A percentile compares a stretch with the other conserved stretches of the same genome.
phyloP scores from a whole-genome alignment of 352 stramenopile genomes.

The Phytopythium chamaehyphon region DNA sequence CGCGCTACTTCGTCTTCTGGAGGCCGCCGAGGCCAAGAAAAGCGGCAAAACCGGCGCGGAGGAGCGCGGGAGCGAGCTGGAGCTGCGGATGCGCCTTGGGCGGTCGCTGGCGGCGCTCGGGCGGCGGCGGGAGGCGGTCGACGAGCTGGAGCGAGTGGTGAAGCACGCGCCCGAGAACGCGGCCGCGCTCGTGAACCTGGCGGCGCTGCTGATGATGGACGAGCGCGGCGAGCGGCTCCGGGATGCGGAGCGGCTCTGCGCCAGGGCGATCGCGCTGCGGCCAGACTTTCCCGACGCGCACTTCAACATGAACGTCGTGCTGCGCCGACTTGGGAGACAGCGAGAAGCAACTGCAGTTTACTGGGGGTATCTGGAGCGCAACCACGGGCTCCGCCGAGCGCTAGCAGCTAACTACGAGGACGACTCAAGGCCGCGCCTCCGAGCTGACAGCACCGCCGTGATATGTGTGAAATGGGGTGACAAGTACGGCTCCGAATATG shows the following conservation, averaged over 20 bases:
- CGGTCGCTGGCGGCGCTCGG: conserved; percentile 10
- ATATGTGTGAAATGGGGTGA: conserved; percentile 86
- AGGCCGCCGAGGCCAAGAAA: background rate
- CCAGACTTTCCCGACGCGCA: conserved; percentile 34
- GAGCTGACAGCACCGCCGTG: conserved; percentile 24
- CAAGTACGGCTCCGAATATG: conserved; percentile 81
- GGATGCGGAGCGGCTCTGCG: conserved; percentile 33
- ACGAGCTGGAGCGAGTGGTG: conserved; percentile 28
- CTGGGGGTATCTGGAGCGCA: conserved; percentile 74
- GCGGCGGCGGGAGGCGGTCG: conserved; percentile 22
- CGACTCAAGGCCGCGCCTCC: conserved; percentile 91
- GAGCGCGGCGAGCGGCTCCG: conserved; percentile 9
- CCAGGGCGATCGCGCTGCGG: conserved; percentile 23
- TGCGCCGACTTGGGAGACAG: conserved; percentile 44
- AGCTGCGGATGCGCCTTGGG: conserved; percentile 10
- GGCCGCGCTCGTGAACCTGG: conserved; percentile 52
- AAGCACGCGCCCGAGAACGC: conserved; percentile 16
- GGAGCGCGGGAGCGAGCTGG: background rate
- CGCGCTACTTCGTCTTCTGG: conserved; percentile 17
- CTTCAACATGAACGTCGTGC: conserved; percentile 60
- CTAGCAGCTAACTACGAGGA: conserved; percentile 89
- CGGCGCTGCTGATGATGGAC: conserved; percentile 35
- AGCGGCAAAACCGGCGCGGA: background rate
- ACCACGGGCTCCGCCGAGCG: conserved; percentile 45
- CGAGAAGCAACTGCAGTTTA: conserved; percentile 37